Evolutionary conservation across 108 stramenopile species (phyloP).

Genomic region (Cyclotella cryptica): DNA sequence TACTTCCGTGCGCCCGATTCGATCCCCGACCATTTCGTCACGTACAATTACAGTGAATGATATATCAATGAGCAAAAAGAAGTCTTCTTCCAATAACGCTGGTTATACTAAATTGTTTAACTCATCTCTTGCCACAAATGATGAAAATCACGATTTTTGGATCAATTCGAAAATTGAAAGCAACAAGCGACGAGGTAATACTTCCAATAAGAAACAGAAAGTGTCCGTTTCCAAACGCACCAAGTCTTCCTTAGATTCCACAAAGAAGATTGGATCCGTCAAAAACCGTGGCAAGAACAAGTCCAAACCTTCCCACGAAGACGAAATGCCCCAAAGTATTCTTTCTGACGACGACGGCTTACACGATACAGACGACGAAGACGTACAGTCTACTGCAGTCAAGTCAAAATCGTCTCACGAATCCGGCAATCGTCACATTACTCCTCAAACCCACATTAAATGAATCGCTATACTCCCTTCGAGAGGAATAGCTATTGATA

Average conservation of each 20-base stretch:
- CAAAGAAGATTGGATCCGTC: not conserved
- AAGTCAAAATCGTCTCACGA: not conserved
- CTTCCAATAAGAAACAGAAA: not conserved
- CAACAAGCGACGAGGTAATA: not conserved
- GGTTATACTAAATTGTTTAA: constrained; percentile 7
- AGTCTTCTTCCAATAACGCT: not conserved
- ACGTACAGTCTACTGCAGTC: not conserved
- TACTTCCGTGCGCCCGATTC: not conserved
- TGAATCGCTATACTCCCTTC: not conserved
- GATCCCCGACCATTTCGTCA: constrained; percentile 10
- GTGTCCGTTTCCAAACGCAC: not conserved
- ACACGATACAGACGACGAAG: constrained; percentile 1
- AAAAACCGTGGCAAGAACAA: not conserved
- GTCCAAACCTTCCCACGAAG: not conserved
- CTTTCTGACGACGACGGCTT: not conserved
- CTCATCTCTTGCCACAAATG: constrained; percentile 12
- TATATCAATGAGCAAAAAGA: constrained; percentile 10
- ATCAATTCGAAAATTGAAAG: not conserved
- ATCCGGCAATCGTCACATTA: constrained; percentile 9
- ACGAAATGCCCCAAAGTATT: not conserved
- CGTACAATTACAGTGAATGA: not conserved
- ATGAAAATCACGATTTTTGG: not conserved
- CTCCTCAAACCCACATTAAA: not conserved
- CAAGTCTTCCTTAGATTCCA: too few species aligned
- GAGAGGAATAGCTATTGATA: constrained; percentile 48